Conservation (phyloP, 371 early-diverging fungal species). For the Conidiobolus incongruus region DNA sequence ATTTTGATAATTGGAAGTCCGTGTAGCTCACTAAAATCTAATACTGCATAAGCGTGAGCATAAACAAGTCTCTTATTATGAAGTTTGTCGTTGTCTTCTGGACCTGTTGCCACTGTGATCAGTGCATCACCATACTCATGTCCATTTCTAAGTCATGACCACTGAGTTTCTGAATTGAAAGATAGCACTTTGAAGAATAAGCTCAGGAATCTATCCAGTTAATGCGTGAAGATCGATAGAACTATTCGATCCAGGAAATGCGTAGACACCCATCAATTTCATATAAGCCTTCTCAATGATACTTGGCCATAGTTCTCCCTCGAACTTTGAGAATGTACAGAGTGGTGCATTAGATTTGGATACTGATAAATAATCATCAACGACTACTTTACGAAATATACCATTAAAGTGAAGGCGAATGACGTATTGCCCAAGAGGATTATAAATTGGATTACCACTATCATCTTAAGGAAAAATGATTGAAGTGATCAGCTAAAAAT, state of each 20-base stretch:
- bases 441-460: too few relatives aligned
- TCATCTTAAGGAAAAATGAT: too few relatives aligned
- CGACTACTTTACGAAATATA: slow-evolving; percentile 62
- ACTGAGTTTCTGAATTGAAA: slow-evolving; percentile 20
- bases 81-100: slow-evolving; percentile 36
- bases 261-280: slow-evolving; percentile 86
- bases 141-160: slow-evolving; percentile 45
- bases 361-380: slow-evolving; percentile 70
- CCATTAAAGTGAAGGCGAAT: slow-evolving; percentile 69
- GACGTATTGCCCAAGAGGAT: slow-evolving; percentile 70
- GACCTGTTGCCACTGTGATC: slow-evolving; percentile 46
- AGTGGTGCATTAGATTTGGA: slow-evolving; percentile 41
- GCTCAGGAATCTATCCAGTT: too few relatives aligned
- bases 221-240: too few relatives aligned
- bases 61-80: slow-evolving; percentile 49
- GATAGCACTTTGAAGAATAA: too few relatives aligned
- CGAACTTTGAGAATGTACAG: slow-evolving; percentile 61
- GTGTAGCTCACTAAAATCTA: slow-evolving; percentile 22
- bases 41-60: slow-evolving; percentile 75
- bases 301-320: slow-evolving; percentile 68
- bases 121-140: slow-evolving; percentile 45
- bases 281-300: slow-evolving; percentile 85
- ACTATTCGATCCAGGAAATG: slow-evolving; percentile 87
- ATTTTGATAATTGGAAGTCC: too few relatives aligned
- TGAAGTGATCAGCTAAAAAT: too few relatives aligned